Conservation (phyloP, 805 yeast genomes). For the Scheffersomyces coipomensis region DNA sequence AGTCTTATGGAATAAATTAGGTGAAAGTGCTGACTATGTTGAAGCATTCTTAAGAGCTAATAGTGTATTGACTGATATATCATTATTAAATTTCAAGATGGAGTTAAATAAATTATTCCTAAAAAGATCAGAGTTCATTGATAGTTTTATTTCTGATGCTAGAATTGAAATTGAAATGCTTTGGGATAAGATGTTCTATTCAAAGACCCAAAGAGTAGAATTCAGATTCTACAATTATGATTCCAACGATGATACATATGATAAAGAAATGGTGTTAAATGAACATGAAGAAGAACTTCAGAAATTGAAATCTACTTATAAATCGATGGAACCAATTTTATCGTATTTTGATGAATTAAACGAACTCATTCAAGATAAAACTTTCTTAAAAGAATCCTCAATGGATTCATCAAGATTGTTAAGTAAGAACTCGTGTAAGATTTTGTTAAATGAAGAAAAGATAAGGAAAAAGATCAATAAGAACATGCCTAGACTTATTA, state of each 20-base stretch:
- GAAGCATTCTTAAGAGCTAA: slow-evolving; percentile 45
- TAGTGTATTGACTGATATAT: slow-evolving; percentile 43
- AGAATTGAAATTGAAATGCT: slow-evolving; percentile 55
- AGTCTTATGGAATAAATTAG: slow-evolving; percentile 56
- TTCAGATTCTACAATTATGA: slow-evolving; percentile 44
- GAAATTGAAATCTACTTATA: slow-evolving; percentile 48
- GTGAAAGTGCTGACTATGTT: slow-evolving; percentile 43
- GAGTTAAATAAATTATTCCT: slow-evolving; percentile 59
- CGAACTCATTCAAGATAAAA: slow-evolving; percentile 57
- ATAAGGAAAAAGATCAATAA: slow-evolving; percentile 65
- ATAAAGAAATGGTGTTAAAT: slow-evolving; percentile 59
- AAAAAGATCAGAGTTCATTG: slow-evolving; percentile 63
- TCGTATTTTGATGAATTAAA: slow-evolving; percentile 54
- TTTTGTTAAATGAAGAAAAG: slow-evolving; percentile 77
- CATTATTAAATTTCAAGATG: slow-evolving; percentile 48
- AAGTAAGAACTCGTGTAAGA: slow-evolving; percentile 73
- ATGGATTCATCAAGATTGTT: slow-evolving; percentile 79
- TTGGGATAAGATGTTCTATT: slow-evolving; percentile 64
- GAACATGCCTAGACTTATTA: slow-evolving; percentile 63
- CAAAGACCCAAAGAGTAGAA: slow-evolving; percentile 45
- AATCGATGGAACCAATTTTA: slow-evolving; percentile 54
- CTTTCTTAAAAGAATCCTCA: slow-evolving; percentile 62
- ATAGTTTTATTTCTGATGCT: slow-evolving; percentile 63
- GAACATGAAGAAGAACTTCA: slow-evolving; percentile 64
- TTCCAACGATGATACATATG: slow-evolving; percentile 32